Evolutionary conservation across 345 rosid genomes (phyloP), one percentile per base, ranked within the genome.

Genomic region (Arabidopsis thaliana): DNA sequence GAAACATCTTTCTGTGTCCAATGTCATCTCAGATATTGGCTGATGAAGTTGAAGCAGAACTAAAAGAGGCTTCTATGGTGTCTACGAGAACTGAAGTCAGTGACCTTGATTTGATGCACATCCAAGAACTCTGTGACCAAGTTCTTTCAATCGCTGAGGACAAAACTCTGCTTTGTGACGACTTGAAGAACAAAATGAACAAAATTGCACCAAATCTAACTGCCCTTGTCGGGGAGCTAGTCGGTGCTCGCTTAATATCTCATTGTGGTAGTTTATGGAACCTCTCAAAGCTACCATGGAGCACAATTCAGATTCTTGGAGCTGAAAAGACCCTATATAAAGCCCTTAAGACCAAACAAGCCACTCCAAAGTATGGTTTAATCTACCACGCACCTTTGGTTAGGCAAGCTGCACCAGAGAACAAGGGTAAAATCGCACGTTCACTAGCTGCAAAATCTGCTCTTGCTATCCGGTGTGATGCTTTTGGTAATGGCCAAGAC

Each of bases 71-170:
- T 5, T 84, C 97, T 30, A 74, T 85, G 62, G 90, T 88, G 82
- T 95, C 98, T n/a, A 90, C 88, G 97, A 97, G 98, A 56, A 87
- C 94, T 6, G 96, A 93, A 82, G 81, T 93, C 42, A 88, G 83
- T 75, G 97, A 93, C 7, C 85, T 89, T 59, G 97, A 95, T 79
- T 75, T 95, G 78, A 8, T 77, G 24, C 89, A 87, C 59, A 89
- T 91, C 57, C 82, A 79, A 69, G 93, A 93, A 61, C 90, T 93
- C 33, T 92, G 97, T 59, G 92, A 89, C 60, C 97, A 95, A 69
- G 93, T 95, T 65, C 70, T 92, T 14, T 86, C 95, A 22, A 90
- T 95, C 14, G 30, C 97, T 0, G 97, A 90, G 72, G 89, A 90
- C 85, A 87, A 96, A 82, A 93, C 91, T 53, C 97, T 86, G 52